Conservation (phyloP, 169 alveolate genomes). For the Hepatocystis sp. region DNA sequence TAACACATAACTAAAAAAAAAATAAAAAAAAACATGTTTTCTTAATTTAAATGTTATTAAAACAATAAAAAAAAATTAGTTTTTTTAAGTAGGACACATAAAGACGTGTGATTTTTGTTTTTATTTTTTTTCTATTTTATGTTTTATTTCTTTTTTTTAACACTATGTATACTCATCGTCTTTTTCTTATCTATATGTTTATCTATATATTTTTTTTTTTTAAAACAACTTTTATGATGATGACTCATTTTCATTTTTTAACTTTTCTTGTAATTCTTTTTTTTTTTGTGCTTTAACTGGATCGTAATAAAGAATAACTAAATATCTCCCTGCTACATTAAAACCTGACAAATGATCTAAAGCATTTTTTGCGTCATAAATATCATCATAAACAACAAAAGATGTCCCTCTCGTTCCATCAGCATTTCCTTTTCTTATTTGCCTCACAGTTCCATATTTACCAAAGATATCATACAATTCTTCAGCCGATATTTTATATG, state of each 20-base stretch:
- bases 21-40: no score
- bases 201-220: slow-evolving; percentile 5
- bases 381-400: slow-evolving; percentile 98
- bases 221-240: slow-evolving; percentile 22
- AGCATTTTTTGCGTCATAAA: slow-evolving; percentile 99
- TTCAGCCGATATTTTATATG: slow-evolving; percentile 93
- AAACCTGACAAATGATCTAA: slow-evolving; percentile 98
- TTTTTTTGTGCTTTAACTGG: slow-evolving; percentile 89
- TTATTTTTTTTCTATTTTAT: no score
- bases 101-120: no score
- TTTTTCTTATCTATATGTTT: background rate
- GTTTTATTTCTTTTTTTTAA: no score
- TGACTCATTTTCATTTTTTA: slow-evolving; percentile 83
- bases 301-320: slow-evolving; percentile 91
- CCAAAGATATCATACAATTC: slow-evolving; percentile 99
- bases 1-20: no score
- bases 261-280: slow-evolving; percentile 86
- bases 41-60: no score
- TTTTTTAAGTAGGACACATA: no score
- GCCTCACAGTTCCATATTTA: slow-evolving; percentile 98
- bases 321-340: slow-evolving; percentile 97
- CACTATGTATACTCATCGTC: no score
- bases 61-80: no score
- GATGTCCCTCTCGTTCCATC: slow-evolving; percentile 96
- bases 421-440: slow-evolving; percentile 96